phyloP scores from a whole-genome alignment of 257 asterid genomes.

The Nicotiana knightiana region DNA sequence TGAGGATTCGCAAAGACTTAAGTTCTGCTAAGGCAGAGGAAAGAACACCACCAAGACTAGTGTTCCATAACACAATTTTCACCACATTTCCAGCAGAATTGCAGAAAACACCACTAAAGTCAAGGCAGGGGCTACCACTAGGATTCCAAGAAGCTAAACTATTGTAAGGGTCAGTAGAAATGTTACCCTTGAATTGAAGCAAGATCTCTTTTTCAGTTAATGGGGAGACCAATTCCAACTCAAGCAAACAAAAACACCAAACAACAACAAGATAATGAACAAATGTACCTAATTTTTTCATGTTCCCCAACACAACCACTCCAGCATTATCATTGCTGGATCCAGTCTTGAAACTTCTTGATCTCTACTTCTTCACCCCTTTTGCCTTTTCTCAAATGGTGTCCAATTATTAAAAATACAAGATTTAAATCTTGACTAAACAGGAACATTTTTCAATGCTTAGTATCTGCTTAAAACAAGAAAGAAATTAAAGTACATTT shows the following conservation, averaged over 20 bases:
- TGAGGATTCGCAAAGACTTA: conserved; percentile 59
- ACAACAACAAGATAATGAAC: conserved; percentile 38
- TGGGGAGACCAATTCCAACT: conserved; percentile 36
- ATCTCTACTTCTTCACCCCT: conserved; percentile 24
- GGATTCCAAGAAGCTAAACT: conserved; percentile 70
- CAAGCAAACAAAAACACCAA: conserved; percentile 36
- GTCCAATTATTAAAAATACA: conserved; percentile 9
- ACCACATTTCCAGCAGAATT: conserved; percentile 75
- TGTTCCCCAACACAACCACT: conserved; percentile 41
- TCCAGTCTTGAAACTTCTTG: conserved; percentile 34
- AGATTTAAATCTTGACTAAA: conserved; percentile 20
- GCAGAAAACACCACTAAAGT: conserved; percentile 64
- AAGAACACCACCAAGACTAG: conserved; percentile 66
- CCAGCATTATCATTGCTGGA: conserved; percentile 69
- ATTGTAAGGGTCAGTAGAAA: conserved; percentile 74
- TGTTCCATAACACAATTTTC: conserved; percentile 77
- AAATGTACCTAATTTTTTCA: conserved; percentile 64
- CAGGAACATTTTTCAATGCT: conserved; percentile 13
- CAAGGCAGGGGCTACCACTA: conserved; percentile 49
- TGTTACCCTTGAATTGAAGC: conserved; percentile 80
- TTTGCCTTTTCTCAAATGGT: conserved; percentile 13
- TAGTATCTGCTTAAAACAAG: conserved; percentile 11
- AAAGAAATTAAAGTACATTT: conserved; percentile 33
- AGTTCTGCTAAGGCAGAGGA: conserved; percentile 70
- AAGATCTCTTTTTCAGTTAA: conserved; percentile 83